These are phyloP conservation scores for Flaveria bidentis DNA, from an alignment of 129 eudicot species.

Conservation along the genomic window DNA sequence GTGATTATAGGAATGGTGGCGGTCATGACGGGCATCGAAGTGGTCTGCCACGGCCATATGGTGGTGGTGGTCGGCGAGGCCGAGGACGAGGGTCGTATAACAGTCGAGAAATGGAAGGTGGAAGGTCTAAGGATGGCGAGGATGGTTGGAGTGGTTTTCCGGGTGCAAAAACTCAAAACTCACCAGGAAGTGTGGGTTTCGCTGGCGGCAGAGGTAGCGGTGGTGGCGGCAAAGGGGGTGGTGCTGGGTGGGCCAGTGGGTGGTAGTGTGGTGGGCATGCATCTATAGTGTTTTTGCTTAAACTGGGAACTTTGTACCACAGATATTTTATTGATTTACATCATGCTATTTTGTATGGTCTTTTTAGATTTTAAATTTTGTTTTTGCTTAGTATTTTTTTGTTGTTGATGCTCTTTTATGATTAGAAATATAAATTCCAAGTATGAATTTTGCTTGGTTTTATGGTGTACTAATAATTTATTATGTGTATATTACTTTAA, in stretches of 20 bases:
- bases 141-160: slow-evolving; percentile 58
- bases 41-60: slow-evolving; percentile 68
- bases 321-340: slow-evolving; percentile 13
- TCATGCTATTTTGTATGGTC: not conserved
- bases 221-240: slow-evolving; percentile 35
- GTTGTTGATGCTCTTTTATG: slow-evolving; percentile 2
- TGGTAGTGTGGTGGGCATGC: slow-evolving; percentile 33
- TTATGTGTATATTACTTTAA: not conserved
- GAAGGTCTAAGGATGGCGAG: slow-evolving; percentile 51
- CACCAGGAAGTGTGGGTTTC: no score
- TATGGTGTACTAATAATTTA: not conserved
- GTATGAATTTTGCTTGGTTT: slow-evolving; percentile 20
- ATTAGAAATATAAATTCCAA: slow-evolving; percentile 24
- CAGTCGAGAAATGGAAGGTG: slow-evolving; percentile 43
- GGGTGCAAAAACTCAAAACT: no score
- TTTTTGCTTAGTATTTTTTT: slow-evolving; percentile 10
- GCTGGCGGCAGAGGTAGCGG: slow-evolving; percentile 57
- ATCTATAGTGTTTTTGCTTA: slow-evolving; percentile 8
- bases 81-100: slow-evolving; percentile 65
- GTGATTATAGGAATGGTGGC: slow-evolving; percentile 56
- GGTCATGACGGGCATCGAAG: slow-evolving; percentile 64
- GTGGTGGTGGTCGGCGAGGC: slow-evolving; percentile 68
- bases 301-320: slow-evolving; percentile 16
- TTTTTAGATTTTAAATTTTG: slow-evolving; percentile 21
- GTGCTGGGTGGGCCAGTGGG: slow-evolving; percentile 41